phyloP scores from a whole-genome alignment of 192 early-diverging fungal species.

The Coemansia sp. region DNA sequence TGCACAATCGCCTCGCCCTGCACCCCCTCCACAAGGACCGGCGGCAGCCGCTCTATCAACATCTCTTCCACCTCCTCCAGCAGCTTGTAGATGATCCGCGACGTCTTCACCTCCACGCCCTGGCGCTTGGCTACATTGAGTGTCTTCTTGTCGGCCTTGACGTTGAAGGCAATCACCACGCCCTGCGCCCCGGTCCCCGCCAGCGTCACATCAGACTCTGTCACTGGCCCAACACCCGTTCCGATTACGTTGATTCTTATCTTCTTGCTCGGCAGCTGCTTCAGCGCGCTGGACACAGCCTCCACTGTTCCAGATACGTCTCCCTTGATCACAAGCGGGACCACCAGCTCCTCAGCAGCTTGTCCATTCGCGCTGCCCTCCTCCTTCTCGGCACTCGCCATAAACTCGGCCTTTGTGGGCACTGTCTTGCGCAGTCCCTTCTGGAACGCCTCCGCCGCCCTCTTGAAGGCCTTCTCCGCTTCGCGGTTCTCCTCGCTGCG shows the following conservation, averaged over 20 bases:
- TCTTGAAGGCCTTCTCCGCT: slow-evolving; percentile 57
- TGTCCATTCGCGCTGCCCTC: background rate
- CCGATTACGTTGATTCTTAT: slow-evolving; percentile 71
- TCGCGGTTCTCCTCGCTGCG: slow-evolving; percentile 56
- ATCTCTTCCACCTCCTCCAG: slow-evolving; percentile 84
- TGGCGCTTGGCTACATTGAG: slow-evolving; percentile 59
- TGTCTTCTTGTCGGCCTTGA: slow-evolving; percentile 78
- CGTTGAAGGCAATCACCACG: slow-evolving; percentile 85
- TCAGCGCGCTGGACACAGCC: slow-evolving; percentile 75
- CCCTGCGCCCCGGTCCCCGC: slow-evolving; percentile 58
- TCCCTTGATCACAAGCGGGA: slow-evolving; percentile 55
- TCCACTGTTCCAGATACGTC: slow-evolving; percentile 95
- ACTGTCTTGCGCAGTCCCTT: slow-evolving; percentile 58
- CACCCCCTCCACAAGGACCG: slow-evolving; percentile 73
- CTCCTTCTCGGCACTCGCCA: background rate
- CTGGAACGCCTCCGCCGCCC: slow-evolving; percentile 67
- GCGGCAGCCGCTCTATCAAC: slow-evolving; percentile 74
- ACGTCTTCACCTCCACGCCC: slow-evolving; percentile 66
- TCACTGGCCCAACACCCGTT: slow-evolving; percentile 82
- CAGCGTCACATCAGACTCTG: slow-evolving; percentile 81
- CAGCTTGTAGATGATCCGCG: slow-evolving; percentile 91
- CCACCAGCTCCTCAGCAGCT: slow-evolving; percentile 5
- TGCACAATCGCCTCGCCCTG: slow-evolving; percentile 85
- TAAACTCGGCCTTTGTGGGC: slow-evolving; percentile 40
- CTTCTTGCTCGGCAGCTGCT: slow-evolving; percentile 76